These are phyloP conservation scores for Verticillium dahliae DNA, from an alignment of 2,329 filamentous ascomycete genomes.

Conservation along the genomic window DNA sequence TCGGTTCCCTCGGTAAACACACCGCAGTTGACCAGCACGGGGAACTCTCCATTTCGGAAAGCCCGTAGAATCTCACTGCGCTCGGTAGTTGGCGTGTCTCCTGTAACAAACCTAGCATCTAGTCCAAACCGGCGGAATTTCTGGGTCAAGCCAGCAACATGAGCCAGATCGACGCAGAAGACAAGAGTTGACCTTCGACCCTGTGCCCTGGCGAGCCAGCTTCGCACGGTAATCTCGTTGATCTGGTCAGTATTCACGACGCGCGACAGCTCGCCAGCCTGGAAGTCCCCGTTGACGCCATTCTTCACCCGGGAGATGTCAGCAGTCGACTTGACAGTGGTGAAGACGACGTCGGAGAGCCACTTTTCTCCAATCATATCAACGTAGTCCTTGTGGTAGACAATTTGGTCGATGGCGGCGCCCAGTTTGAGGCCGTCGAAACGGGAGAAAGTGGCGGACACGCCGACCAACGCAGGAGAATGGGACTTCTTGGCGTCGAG, in stretches of 20 bases:
- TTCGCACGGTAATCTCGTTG: slow-evolving; percentile 78
- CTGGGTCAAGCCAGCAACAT: slow-evolving; percentile 68
- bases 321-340: slow-evolving; percentile 77
- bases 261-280: slow-evolving; percentile 65
- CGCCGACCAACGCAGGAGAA: slow-evolving; percentile 70
- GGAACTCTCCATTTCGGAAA: slow-evolving; percentile 72
- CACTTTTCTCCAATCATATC: slow-evolving; percentile 79
- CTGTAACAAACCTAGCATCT: slow-evolving; percentile 82
- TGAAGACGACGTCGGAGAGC: slow-evolving; percentile 89
- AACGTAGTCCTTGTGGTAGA: slow-evolving; percentile 76
- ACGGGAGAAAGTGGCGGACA: slow-evolving; percentile 74
- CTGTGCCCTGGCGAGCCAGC: slow-evolving; percentile 74
- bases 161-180: slow-evolving; percentile 87
- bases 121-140: slow-evolving; percentile 72
- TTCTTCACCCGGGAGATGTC: slow-evolving; percentile 67
- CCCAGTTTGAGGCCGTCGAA: slow-evolving; percentile 81
- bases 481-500: slow-evolving; percentile 43
- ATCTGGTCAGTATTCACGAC: slow-evolving; percentile 76
- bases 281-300: slow-evolving; percentile 69
- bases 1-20: slow-evolving; percentile 98
- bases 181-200: slow-evolving; percentile 79
- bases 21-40: slow-evolving; percentile 88
- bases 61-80: slow-evolving; percentile 65
- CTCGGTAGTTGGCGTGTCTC: slow-evolving; percentile 64
- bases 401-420: slow-evolving; percentile 85